Conservation (phyloP, 768 basidiomycete genomes). For the Antrodiella citrinella region DNA sequence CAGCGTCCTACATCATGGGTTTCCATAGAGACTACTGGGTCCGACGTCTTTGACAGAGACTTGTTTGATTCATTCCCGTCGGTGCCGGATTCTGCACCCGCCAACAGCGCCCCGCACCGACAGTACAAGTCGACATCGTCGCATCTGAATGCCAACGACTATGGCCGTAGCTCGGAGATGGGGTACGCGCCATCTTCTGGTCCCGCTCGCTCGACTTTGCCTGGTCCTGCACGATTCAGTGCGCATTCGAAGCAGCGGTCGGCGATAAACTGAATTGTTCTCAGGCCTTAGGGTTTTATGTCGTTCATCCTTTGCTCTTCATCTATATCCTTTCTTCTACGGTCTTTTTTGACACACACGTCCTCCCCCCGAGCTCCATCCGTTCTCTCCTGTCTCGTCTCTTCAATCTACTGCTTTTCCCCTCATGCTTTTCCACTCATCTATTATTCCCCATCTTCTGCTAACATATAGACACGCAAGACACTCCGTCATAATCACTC, state of each 20-base stretch:
- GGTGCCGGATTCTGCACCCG: conserved; percentile 46
- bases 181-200: background rate
- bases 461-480: too few relatives aligned
- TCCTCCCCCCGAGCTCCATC: too few relatives aligned
- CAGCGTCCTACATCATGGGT: conserved; percentile 36
- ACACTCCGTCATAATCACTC: too few relatives aligned
- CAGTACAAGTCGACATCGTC: background rate
- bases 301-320: background rate
- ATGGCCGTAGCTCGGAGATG: background rate
- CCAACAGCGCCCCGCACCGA: conserved; percentile 12
- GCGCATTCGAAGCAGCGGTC: background rate
- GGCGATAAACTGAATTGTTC: background rate
- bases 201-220: background rate
- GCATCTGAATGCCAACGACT: background rate
- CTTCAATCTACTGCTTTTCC: too few relatives aligned
- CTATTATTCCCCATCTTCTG: background rate
- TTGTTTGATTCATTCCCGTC: conserved; percentile 69
- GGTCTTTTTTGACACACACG: too few relatives aligned
- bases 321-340: too few relatives aligned
- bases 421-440: background rate
- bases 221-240: background rate
- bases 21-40: conserved; percentile 23
- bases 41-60: conserved; percentile 46
- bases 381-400: too few relatives aligned
- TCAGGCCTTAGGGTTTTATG: background rate